Base-by-base conservation (phyloP, 805 yeast genomes). In the Zygoascus biomembranicola region DNA sequence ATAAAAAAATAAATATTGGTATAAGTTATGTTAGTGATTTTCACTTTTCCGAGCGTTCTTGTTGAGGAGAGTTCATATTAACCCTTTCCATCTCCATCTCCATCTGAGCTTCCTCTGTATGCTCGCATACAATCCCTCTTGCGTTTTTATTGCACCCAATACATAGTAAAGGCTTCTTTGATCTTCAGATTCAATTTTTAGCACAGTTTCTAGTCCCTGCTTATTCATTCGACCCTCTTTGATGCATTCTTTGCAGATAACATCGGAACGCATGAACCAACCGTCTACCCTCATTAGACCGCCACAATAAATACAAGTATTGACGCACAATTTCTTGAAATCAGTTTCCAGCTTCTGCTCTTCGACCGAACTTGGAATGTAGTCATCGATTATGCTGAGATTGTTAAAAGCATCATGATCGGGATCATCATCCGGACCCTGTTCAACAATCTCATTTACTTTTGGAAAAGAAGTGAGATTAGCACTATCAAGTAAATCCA, bases 61-160 rank as follows among this genome's bases (percentile, higher is more conserved):
- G 16, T 35, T 8, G 5, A 11, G 39, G 8, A 26, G 19, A 48
- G 63, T 66, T 14, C 76, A 78, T 13, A 77, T 43, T 11, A 78
- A 60, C 1, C 81, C 81, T 49, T 66, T 69, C 10, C 74, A 57
- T 52, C 80, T 64, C 81, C 82, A 78, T 59, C 80, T 68, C 80
- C 80, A 76, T 54, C 79, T 67, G 18, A 78, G 60, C 58, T 71
- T 76, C 51, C 62, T 56, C 44, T 60, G 60, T 13, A 68, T 20
- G 8, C 55, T 42, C n/a, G 56, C 16, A 19, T 46, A 46, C 4
- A 46, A 16, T n/a, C 41, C 39, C 8, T 19, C 49, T 31, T 31
- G 23, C 13, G 16, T 14, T 13, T 44, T 14, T 6, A 46, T 8
- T 18, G 8, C 49, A 6, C 41, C 49, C 5, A 46, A 4, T n/a